A percentile compares a stretch with the other conserved stretches of the same genome.
Conservation (phyloP, 2,329 filamentous ascomycete species). For the Orbilia ellipsospora region DNA sequence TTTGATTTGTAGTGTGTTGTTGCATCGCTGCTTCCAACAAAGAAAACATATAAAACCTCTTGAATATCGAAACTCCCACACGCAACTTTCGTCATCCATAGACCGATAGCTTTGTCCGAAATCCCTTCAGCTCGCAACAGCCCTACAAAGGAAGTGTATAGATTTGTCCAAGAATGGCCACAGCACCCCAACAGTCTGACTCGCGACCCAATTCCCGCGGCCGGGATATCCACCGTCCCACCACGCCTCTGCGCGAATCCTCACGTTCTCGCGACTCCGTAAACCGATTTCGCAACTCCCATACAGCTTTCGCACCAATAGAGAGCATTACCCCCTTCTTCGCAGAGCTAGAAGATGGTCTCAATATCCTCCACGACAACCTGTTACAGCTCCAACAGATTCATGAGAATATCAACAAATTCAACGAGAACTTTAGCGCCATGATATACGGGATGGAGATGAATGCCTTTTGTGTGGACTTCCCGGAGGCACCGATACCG, state of each 20-base stretch:
- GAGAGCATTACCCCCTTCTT: slow-evolving; percentile 89
- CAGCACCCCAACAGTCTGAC: slow-evolving; percentile 25
- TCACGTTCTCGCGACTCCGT: slow-evolving; percentile 90
- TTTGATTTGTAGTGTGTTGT: too few relatives aligned
- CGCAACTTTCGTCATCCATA: background rate
- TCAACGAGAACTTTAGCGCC: slow-evolving; percentile 94
- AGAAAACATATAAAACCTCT: too few relatives aligned
- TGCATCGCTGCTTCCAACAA: too few relatives aligned
- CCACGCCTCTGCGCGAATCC: slow-evolving; percentile 88
- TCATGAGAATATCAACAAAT: slow-evolving; percentile 91
- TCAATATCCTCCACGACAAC: slow-evolving; percentile 95
- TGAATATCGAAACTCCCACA: too few relatives aligned
- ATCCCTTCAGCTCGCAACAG: background rate
- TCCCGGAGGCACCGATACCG: slow-evolving; percentile 86
- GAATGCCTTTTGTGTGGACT: slow-evolving; percentile 99
- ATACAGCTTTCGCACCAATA: slow-evolving; percentile 74
- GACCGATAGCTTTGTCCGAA: background rate
- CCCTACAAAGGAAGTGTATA: background rate
- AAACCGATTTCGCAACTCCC: slow-evolving; percentile 71
- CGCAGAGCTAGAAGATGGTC: slow-evolving; percentile 89
- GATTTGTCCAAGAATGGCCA: slow-evolving; percentile 15
- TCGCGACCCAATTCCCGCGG: slow-evolving; percentile 45
- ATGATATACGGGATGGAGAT: slow-evolving; percentile 98
- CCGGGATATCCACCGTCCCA: slow-evolving; percentile 70
- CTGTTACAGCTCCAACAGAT: slow-evolving; percentile 97